Evolutionary conservation across 2,329 filamentous ascomycete species (phyloP).

Genomic region (Sporothrix curviconia): DNA sequence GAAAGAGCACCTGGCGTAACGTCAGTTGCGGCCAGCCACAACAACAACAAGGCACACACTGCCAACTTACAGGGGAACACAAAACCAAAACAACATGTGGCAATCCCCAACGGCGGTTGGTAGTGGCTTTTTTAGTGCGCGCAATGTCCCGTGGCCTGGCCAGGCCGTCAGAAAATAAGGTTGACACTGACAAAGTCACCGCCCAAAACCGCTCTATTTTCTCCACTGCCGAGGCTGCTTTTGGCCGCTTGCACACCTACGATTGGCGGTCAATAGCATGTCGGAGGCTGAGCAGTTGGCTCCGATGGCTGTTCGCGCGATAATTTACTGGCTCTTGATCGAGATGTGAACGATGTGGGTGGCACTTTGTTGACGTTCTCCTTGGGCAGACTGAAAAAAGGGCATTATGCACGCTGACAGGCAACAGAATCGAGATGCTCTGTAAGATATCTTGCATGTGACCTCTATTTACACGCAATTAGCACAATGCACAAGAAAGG

Average conservation of each 20-base stretch:
- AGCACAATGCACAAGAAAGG: not conserved
- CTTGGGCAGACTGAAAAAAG: too few species aligned
- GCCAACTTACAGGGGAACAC: not conserved
- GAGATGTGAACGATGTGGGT: too few species aligned
- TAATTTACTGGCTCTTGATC: too few species aligned
- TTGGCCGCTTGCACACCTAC: not conserved
- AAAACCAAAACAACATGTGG: too few species aligned
- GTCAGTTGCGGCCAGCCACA: too few species aligned
- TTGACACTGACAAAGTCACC: not conserved
- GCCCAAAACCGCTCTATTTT: not conserved
- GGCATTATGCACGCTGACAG: not conserved
- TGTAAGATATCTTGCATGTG: too few species aligned
- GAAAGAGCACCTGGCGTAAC: too few species aligned
- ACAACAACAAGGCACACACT: not conserved
- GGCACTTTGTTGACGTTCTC: too few species aligned
- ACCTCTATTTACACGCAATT: too few species aligned
- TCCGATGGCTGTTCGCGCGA: not conserved
- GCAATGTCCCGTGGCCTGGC: not conserved
- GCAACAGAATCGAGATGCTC: not conserved
- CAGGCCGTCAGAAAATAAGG: not conserved
- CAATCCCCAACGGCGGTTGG: not conserved
- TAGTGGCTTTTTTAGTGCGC: not conserved
- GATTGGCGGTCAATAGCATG: not conserved
- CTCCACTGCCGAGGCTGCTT: slow-evolving; percentile 7
- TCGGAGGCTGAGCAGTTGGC: not conserved